A percentile compares a stretch with the other conserved stretches of the same genome.
These are phyloP conservation scores for Neurospora sp. DNA, from an alignment of 2,329 filamentous ascomycete species.

Conservation along the genomic window DNA sequence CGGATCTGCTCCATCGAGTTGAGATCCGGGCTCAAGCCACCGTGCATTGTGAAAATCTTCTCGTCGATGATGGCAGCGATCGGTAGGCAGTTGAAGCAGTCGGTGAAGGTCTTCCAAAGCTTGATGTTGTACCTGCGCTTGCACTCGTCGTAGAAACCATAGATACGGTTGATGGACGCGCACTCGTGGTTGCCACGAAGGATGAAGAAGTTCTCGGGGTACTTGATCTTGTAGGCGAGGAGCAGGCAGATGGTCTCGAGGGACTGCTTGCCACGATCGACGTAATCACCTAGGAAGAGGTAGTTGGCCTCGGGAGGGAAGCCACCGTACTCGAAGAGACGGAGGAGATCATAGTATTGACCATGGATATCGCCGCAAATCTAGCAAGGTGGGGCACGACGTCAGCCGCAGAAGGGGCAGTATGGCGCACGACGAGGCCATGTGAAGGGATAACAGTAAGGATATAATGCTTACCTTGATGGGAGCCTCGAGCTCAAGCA, in stretches of 20 bases:
- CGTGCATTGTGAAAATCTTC: conserved; percentile 99
- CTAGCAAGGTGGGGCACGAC: conserved; percentile 35
- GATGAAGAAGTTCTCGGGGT: conserved; percentile 99
- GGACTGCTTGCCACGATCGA: conserved; percentile 97
- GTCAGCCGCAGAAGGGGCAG: conserved; percentile 14
- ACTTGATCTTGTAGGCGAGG: conserved; percentile 99
- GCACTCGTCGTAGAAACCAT: conserved; percentile 99
- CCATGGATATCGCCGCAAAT: conserved; percentile 99
- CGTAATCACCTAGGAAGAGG: conserved; percentile 97
- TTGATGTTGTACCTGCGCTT: conserved; percentile 99
- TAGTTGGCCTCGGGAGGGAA: conserved; percentile 99
- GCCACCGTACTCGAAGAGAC: conserved; percentile 95
- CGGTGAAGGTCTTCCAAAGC: conserved; percentile 98
- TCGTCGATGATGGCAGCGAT: conserved; percentile 98
- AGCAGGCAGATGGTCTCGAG: conserved; percentile 97
- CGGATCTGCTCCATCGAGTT: conserved; percentile 99
- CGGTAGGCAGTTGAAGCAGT: conserved; percentile 98
- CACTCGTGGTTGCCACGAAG: conserved; percentile 98
- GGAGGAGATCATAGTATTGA: conserved; percentile 96
- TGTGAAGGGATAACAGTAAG: conserved; percentile 3
- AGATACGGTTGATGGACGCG: conserved; percentile 97
- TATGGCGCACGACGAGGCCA: conserved; percentile 1
- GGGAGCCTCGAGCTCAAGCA: conserved; percentile 93
- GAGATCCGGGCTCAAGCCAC: conserved; percentile 88
- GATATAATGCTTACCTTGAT: conserved; percentile 68